Evolutionary conservation across 2,329 filamentous ascomycete species (phyloP).

Genomic region (Aspergillus chevalieri): DNA sequence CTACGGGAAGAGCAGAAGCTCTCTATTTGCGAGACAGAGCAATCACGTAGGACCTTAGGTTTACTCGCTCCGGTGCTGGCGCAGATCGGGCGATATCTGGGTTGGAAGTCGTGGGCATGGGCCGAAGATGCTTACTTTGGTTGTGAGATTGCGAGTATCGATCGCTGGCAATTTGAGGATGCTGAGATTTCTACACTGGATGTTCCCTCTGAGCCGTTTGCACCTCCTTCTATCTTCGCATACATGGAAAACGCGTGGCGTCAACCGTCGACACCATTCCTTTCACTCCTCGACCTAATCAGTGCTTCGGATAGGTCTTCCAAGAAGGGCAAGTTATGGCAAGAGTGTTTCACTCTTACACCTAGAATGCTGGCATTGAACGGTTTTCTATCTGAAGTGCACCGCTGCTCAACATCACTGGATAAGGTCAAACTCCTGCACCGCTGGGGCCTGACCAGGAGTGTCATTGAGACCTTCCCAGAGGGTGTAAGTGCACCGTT

Average conservation of each 20-base stretch:
- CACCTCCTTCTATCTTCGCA: conserved; percentile 55
- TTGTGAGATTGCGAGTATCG: conserved; percentile 53
- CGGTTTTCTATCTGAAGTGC: conserved; percentile 58
- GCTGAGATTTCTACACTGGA: conserved; percentile 39
- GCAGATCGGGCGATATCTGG: conserved; percentile 76
- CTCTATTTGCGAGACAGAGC: conserved; percentile 52
- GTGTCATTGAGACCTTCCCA: conserved; percentile 73
- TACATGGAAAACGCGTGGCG: conserved; percentile 44
- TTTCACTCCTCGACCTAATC: conserved; percentile 47
- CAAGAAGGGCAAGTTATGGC: conserved; percentile 26
- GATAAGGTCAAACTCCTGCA: conserved; percentile 70
- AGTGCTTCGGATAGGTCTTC: conserved; percentile 24
- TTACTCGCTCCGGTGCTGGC: conserved; percentile 67
- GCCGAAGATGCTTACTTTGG: conserved; percentile 50
- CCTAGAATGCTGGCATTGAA: conserved; percentile 66
- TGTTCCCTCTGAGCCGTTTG: conserved; percentile 46
- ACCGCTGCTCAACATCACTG: conserved; percentile 44
- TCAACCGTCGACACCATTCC: conserved; percentile 35
- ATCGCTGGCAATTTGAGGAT: conserved; percentile 53
- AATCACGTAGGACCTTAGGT: conserved; percentile 39
- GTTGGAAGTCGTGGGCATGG: conserved; percentile 61
- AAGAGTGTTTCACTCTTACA: conserved; percentile 40
- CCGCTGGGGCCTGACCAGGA: conserved; percentile 56
- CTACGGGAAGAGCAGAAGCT: conserved; percentile 87
- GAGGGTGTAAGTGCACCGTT: conserved; percentile 76